These are phyloP conservation scores for Senna tora DNA, from an alignment of 306 rosid species.

Conservation along the genomic window DNA sequence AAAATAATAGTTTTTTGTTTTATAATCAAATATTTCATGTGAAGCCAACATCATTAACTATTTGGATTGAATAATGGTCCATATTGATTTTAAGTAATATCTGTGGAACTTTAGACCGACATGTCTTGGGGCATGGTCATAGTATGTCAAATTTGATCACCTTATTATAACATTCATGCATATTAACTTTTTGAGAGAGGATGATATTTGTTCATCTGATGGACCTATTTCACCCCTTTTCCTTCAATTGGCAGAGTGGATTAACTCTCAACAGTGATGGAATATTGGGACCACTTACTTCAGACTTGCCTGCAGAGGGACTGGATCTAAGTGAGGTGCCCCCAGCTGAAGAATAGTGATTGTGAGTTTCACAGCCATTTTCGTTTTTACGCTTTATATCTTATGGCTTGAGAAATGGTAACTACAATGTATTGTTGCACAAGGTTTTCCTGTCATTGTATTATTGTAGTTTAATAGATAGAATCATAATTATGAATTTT, in stretches of 20 bases:
- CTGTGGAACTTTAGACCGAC: not conserved
- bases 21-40: not conserved
- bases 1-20: not conserved
- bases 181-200: not conserved
- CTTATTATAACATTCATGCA: conserved; percentile 17
- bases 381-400: conserved; percentile 4
- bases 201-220: conserved; percentile 20
- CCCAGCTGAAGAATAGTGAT: conserved; percentile 49
- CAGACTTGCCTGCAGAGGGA: conserved; percentile 85
- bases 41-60: not conserved
- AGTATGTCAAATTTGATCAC: conserved; percentile 2
- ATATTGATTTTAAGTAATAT: not conserved
- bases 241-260: conserved; percentile 70
- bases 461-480: conserved; percentile 10
- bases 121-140: not conserved
- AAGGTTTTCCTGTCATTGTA: not conserved
- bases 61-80: not conserved
- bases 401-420: conserved; percentile 10
- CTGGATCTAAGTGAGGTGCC: conserved; percentile 75
- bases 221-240: conserved; percentile 6
- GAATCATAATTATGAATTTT: not conserved
- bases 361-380: conserved; percentile 3
- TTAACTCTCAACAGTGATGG: conserved; percentile 75
- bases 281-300: conserved; percentile 70
- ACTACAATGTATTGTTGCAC: conserved; percentile 24